phyloP scores from a whole-genome alignment of 1,284 basidiomycete species.

The Moesziomyces aphidis region DNA sequence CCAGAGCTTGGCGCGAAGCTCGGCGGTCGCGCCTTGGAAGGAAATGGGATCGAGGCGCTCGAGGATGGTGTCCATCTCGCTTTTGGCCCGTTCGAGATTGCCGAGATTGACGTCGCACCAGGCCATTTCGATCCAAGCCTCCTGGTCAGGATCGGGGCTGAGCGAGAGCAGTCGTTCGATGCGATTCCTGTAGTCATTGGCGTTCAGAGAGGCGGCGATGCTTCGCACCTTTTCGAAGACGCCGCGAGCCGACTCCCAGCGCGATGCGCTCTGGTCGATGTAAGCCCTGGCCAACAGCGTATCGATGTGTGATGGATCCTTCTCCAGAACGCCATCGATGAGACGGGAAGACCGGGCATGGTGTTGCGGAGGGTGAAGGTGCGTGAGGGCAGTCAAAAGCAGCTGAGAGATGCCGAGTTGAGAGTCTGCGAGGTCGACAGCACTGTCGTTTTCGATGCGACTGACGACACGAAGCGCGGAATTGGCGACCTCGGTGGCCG shows the following conservation, averaged over 20 bases:
- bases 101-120: slow-evolving; percentile 83
- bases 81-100: slow-evolving; percentile 72
- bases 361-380: slow-evolving; percentile 89
- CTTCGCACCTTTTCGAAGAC: slow-evolving; percentile 73
- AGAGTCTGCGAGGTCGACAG: slow-evolving; percentile 78
- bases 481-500: slow-evolving; percentile 49
- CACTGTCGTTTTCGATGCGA: slow-evolving; percentile 70
- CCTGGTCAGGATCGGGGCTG: slow-evolving; percentile 71
- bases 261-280: slow-evolving; percentile 75
- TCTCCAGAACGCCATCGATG: slow-evolving; percentile 77
- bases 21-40: slow-evolving; percentile 55
- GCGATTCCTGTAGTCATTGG: slow-evolving; percentile 59
- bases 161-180: slow-evolving; percentile 66
- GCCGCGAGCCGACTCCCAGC: slow-evolving; percentile 79
- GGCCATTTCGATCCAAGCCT: slow-evolving; percentile 82
- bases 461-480: slow-evolving; percentile 33
- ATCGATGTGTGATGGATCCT: slow-evolving; percentile 75
- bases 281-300: slow-evolving; percentile 82
- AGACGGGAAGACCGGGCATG: slow-evolving; percentile 82
- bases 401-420: slow-evolving; percentile 77
- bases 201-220: slow-evolving; percentile 10
- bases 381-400: slow-evolving; percentile 81
- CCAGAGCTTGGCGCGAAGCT: slow-evolving; percentile 77
- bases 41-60: slow-evolving; percentile 71
- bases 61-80: slow-evolving; percentile 75